Base-by-base conservation (phyloP, 2,329 filamentous ascomycete genomes). In the Cercospora sp. region DNA sequence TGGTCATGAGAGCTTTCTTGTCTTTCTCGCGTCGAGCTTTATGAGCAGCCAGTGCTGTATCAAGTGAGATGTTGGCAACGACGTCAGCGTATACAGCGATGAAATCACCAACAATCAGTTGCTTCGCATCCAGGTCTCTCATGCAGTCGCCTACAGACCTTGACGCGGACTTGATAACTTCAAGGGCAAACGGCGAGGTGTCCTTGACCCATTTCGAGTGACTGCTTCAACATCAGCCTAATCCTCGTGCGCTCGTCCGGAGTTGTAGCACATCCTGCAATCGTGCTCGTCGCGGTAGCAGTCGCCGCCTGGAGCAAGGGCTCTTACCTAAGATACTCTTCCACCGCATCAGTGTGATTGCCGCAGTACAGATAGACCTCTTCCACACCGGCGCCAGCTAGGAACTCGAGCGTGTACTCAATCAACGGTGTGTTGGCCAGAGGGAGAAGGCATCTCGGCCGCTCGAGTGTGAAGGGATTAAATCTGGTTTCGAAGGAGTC, bases 1-100 rank as follows among this genome's bases (percentile, higher is more conserved):
- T 91, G 3, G 95, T 99, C 95, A 99, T 98, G 80, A 97, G 97
- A 42, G 94, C 93, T 78, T 96, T 94, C 75, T 95, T 94, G 81
- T 96, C 93, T 64, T 89, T 89, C 76, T 90, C 87, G 68, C 93
- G 88, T 67, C 95, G 90, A 65, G 90, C 90, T 69, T 92, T 89
- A 79, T 99, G 95, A 63, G 88, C 89, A 3, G 89, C 87, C 62
- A 99, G 82, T 8, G 91, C 91, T 59, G 84, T 84, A 69, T 94
- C 92, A n/a, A 99, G 88, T 18, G 91, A 87, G 65, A 98, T 83
- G 76, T 97, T 98, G 72, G 93, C 92, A 60, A 99, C 89, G 28
- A 98, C 86, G 78, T 99, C 95, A 66, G 94, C 94, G 78, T 96
- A 94, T 2, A 98, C 93, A 8, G 96, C 83, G 36, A 99, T 84